phyloP scores from a whole-genome alignment of 2,329 filamentous ascomycete species.

The Neonectria sp. region DNA sequence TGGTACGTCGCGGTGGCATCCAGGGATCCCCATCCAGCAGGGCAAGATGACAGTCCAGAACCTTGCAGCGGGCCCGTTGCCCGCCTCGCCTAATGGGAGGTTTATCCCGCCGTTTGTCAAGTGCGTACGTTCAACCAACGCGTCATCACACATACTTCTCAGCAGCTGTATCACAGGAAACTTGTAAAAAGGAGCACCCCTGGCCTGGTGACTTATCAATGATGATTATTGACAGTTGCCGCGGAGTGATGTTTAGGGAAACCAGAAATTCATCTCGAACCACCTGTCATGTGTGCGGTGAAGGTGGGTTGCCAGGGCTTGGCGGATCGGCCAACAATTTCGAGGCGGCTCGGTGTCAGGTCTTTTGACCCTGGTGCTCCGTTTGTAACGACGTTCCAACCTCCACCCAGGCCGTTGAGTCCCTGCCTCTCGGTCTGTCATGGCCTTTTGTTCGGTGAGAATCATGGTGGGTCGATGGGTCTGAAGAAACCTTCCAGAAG shows the following conservation, averaged over 20 bases:
- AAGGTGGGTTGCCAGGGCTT: not conserved
- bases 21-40: conserved; percentile 29
- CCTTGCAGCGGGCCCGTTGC: conserved; percentile 41
- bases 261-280: not conserved
- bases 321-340: conserved; percentile 12
- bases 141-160: conserved; percentile 7
- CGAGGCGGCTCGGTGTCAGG: not conserved
- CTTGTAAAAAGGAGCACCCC: not conserved
- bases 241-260: not conserved
- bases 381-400: conserved; percentile 24
- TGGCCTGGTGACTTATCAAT: not conserved
- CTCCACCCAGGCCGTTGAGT: conserved; percentile 14
- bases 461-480: conserved; percentile 40
- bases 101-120: conserved; percentile 25
- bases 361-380: conserved; percentile 14
- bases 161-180: not conserved
- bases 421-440: conserved; percentile 37
- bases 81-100: conserved; percentile 43
- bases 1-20: conserved; percentile 32
- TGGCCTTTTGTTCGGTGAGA: conserved; percentile 37
- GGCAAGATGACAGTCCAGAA: conserved; percentile 31
- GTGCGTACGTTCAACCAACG: conserved; percentile 19
- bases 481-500: conserved; percentile 51
- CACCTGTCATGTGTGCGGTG: not conserved
- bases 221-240: not conserved